A percentile compares a stretch with the other conserved stretches of the same genome.
Evolutionary conservation across 371 early-diverging fungal species (phyloP).

Genomic region (Rhizomucor pusillus): DNA sequence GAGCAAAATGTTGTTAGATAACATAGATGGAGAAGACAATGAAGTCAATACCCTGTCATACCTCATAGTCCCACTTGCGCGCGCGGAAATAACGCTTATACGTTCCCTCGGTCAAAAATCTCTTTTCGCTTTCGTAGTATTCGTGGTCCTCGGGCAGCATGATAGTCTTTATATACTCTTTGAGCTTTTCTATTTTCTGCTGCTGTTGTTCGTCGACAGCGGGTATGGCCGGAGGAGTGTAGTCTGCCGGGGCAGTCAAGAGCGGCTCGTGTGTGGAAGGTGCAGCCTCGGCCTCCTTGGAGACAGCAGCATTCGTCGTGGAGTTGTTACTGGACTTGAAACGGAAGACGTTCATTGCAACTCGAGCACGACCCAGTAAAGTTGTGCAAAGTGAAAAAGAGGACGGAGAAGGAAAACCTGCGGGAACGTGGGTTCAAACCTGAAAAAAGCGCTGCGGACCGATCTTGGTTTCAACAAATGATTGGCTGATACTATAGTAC

Average conservation of each 20-base stretch:
- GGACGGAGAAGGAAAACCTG: constrained; percentile 1
- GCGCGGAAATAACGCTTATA: constrained; percentile 77
- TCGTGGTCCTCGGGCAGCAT: constrained; percentile 48
- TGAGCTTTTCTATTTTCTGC: constrained; percentile 40
- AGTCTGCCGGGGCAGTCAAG: constrained; percentile 25
- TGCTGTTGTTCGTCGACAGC: constrained; percentile 46
- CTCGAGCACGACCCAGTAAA: neutral
- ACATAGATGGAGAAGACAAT: neutral
- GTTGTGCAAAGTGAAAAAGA: neutral
- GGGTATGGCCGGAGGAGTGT: constrained; percentile 17
- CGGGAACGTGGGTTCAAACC: constrained; percentile 1
- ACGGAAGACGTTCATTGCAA: constrained; percentile 23
- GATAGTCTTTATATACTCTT: constrained; percentile 46
- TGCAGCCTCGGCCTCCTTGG: constrained; percentile 20
- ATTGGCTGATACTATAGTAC: too few relatives aligned
- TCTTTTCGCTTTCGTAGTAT: constrained; percentile 48
- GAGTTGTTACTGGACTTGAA: constrained; percentile 14
- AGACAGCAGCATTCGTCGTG: neutral
- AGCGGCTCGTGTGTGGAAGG: constrained; percentile 35
- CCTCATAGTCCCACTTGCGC: constrained; percentile 66
- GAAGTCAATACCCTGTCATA: constrained; percentile 6
- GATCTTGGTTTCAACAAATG: too few relatives aligned
- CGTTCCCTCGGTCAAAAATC: constrained; percentile 56
- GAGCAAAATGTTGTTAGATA: neutral
- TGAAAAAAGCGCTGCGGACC: too few relatives aligned